phyloP scores from a whole-genome alignment of 768 basidiomycete species.

The Rickenella mellea region DNA sequence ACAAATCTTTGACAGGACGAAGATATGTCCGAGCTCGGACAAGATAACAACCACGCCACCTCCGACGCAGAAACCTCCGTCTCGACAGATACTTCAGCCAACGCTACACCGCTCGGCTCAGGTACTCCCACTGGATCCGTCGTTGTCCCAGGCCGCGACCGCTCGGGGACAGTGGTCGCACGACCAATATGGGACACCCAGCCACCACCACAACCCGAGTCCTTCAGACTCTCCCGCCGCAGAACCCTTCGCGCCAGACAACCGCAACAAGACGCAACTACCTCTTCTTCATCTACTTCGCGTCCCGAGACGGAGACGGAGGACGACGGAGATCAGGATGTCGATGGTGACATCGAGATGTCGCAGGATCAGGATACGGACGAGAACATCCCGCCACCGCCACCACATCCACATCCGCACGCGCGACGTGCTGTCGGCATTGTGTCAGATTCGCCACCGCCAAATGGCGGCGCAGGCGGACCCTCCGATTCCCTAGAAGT shows the following conservation, averaged over 20 bases:
- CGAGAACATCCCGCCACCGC: conserved; percentile 17
- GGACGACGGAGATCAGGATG: conserved; percentile 58
- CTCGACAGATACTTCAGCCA: conserved; percentile 51
- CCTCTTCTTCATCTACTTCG: conserved; percentile 37
- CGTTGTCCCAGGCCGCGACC: conserved; percentile 49
- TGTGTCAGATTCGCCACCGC: conserved; percentile 26
- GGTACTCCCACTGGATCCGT: conserved; percentile 56
- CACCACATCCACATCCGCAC: conserved; percentile 21
- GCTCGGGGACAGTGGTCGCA: conserved; percentile 68
- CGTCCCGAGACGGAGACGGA: conserved; percentile 72
- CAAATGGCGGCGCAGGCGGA: conserved; percentile 12
- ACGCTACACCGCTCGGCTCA: conserved; percentile 48
- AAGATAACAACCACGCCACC: conserved; percentile 7
- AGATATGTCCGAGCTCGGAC: conserved; percentile 20
- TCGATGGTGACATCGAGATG: conserved; percentile 24
- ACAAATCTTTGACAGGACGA: conserved; percentile 18
- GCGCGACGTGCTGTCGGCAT: conserved; percentile 38
- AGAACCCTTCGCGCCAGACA: conserved; percentile 11
- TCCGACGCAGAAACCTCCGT: conserved; percentile 50
- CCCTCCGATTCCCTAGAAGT: conserved; percentile 24
- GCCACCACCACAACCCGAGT: conserved; percentile 10
- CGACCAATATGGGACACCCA: conserved; percentile 50
- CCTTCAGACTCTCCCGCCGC: conserved; percentile 10
- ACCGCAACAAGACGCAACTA: conserved; percentile 15
- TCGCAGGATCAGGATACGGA: not conserved